Evolutionary conservation across 257 asterid genomes (phyloP), one percentile per base, ranked within the genome.

Genomic region (Penstemon newberryi): DNA sequence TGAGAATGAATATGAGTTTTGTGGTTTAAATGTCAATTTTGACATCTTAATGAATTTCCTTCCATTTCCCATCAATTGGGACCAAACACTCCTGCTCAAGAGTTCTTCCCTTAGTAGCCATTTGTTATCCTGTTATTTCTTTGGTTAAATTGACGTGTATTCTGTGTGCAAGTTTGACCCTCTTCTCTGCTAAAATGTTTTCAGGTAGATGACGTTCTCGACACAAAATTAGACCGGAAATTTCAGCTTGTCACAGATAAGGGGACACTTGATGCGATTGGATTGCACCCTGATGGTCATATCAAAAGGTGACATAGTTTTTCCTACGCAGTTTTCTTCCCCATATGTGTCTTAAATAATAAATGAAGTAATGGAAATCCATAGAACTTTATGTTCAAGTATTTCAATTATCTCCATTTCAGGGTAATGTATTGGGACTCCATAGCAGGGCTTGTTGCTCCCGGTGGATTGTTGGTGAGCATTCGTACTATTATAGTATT

Each of bases 201-300:
- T 44, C 88, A 93, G 99, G 96, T 83, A 68, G 97, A 94, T 70
- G 97, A 94, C 77, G 71, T 91, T 77, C 97, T 94, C 66, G 99
- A 94, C 42, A 82, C 99, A 46, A 94, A 87, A 81, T 67, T 94
- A 67, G 95, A 89, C 65, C 84, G 72, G 69, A 86, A 80, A 81
- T 94, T 87, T 86, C 89, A 83, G 83, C 95, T 94, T 72, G 89
- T 94, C 63, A 73, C 87, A 44, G 99, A 94, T 74, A 94, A 94
- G 75, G 99, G 99, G 45, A 94, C 99, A 10, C 83, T 94, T 65
- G 99, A 94, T 81, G 99, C 99, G 51, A 87, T 94, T 69, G 99
- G 99, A 67, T 79, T 94, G 84, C 99, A 91, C 83, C 96, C 97
- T 63, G 99, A 94, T 75, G 97, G 97, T 70, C 87, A 90, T 75